Evolutionary conservation across 2,329 filamentous ascomycete species (phyloP).

Genomic region (Microcyclosporella mali): DNA sequence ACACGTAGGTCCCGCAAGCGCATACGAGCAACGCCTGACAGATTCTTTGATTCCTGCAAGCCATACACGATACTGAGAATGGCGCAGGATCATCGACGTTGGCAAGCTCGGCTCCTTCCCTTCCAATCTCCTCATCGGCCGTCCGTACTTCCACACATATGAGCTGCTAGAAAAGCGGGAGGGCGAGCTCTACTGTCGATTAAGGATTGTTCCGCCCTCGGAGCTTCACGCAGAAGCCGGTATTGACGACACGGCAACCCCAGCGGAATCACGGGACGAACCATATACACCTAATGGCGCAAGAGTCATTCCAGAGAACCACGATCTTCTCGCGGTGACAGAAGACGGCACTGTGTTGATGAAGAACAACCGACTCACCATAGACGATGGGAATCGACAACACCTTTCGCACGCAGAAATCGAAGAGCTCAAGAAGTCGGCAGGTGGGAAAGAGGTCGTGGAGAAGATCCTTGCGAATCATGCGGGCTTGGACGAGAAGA

Average conservation of each 20-base stretch:
- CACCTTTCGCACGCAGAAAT: slow-evolving; percentile 67
- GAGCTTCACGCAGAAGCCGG: slow-evolving; percentile 72
- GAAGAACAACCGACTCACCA: slow-evolving; percentile 58
- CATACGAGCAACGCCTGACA: slow-evolving; percentile 15
- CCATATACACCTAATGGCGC: slow-evolving; percentile 20
- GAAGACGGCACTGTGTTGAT: slow-evolving; percentile 46
- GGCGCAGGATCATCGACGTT: slow-evolving; percentile 68
- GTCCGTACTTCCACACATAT: slow-evolving; percentile 86
- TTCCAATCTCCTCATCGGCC: slow-evolving; percentile 81
- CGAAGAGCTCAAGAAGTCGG: slow-evolving; percentile 60
- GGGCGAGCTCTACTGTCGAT: slow-evolving; percentile 57
- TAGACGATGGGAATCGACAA: slow-evolving; percentile 63
- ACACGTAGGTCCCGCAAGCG: slow-evolving; percentile 52
- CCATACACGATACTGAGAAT: slow-evolving; percentile 28
- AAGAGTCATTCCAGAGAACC: slow-evolving; percentile 30
- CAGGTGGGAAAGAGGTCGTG: slow-evolving; percentile 81
- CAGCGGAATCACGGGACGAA: slow-evolving; percentile 31
- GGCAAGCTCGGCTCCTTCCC: slow-evolving; percentile 92
- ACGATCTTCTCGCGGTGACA: slow-evolving; percentile 38
- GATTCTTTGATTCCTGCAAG: slow-evolving; percentile 27
- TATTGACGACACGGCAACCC: slow-evolving; percentile 52
- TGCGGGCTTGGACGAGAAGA: slow-evolving; percentile 87
- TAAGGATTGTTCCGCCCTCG: slow-evolving; percentile 71
- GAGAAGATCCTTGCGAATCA: slow-evolving; percentile 89
- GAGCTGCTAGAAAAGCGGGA: slow-evolving; percentile 70